phyloP scores from a whole-genome alignment of 2,329 filamentous ascomycete genomes.

The Microcyclospora tardicrescens region DNA sequence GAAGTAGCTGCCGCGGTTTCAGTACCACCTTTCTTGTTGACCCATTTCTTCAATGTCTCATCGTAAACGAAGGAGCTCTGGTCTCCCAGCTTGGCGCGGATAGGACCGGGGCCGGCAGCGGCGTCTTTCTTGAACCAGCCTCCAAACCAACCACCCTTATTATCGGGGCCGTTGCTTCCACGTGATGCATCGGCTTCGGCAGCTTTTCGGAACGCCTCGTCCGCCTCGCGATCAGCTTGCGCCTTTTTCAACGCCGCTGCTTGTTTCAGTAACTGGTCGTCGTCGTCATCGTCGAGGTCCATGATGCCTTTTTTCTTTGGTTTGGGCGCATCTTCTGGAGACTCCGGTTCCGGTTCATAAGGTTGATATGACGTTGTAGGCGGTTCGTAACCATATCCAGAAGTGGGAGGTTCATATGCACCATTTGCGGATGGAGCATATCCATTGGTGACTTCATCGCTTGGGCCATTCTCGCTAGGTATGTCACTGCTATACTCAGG shows the following conservation, averaged over 20 bases:
- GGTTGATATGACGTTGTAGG: slow-evolving; percentile 29
- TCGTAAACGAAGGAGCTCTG: slow-evolving; percentile 89
- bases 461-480: no score
- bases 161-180: slow-evolving; percentile 38
- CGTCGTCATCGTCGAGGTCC: slow-evolving; percentile 69
- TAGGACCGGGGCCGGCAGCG: slow-evolving; percentile 45
- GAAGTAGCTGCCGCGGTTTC: slow-evolving; percentile 45
- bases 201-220: slow-evolving; percentile 73
- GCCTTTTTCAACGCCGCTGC: slow-evolving; percentile 37
- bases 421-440: slow-evolving; percentile 15
- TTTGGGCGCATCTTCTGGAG: slow-evolving; percentile 34
- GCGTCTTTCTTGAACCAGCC: slow-evolving; percentile 70
- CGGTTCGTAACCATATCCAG: slow-evolving; percentile 45
- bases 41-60: slow-evolving; percentile 91
- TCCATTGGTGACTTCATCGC: neutral
- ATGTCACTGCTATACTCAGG: no score
- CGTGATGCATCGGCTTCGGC: slow-evolving; percentile 60
- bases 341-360: slow-evolving; percentile 38
- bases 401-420: slow-evolving; percentile 38
- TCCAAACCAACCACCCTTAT: slow-evolving; percentile 56
- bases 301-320: slow-evolving; percentile 63
- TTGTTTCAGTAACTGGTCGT: slow-evolving; percentile 34
- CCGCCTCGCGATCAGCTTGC: slow-evolving; percentile 56
- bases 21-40: slow-evolving; percentile 78
- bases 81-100: slow-evolving; percentile 87